Evolutionary conservation across 1,284 basidiomycete genomes (phyloP).

Genomic region (Ustilago trichophora): DNA sequence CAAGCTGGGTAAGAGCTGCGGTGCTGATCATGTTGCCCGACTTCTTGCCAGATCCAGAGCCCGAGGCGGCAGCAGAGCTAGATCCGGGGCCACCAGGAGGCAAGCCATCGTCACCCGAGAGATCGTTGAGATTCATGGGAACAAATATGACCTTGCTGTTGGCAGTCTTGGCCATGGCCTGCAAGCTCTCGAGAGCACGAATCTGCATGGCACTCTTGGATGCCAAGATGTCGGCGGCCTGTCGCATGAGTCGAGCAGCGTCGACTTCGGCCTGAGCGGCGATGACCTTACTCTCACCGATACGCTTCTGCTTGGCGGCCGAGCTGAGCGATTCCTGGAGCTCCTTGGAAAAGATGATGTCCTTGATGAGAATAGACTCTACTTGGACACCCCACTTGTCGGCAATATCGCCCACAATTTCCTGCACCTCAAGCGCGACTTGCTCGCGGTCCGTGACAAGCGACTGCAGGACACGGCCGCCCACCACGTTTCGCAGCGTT

Average conservation of each 20-base stretch:
- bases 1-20: constrained; percentile 34
- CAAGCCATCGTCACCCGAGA: constrained; percentile 12
- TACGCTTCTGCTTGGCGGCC: constrained; percentile 89
- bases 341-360: constrained; percentile 90
- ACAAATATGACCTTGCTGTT: constrained; percentile 90
- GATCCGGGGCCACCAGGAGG: constrained; percentile 17
- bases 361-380: constrained; percentile 83
- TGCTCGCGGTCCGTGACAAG: constrained; percentile 84
- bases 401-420: constrained; percentile 74
- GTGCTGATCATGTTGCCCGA: constrained; percentile 28
- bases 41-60: constrained; percentile 3
- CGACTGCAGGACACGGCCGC: constrained; percentile 74
- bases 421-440: constrained; percentile 92
- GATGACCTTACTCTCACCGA: constrained; percentile 95
- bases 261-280: constrained; percentile 95
- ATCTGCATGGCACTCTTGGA: constrained; percentile 94
- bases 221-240: constrained; percentile 72
- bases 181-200: constrained; percentile 87
- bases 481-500: constrained; percentile 92
- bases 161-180: constrained; percentile 77
- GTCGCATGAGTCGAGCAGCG: constrained; percentile 84
- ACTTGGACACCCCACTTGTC: constrained; percentile 91
- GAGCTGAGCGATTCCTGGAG: constrained; percentile 90
- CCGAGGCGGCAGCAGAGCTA: neutral
- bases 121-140: constrained; percentile 73